Evolutionary conservation across 2,329 filamentous ascomycete genomes (phyloP).

Genomic region (Pseudocercospora musae): DNA sequence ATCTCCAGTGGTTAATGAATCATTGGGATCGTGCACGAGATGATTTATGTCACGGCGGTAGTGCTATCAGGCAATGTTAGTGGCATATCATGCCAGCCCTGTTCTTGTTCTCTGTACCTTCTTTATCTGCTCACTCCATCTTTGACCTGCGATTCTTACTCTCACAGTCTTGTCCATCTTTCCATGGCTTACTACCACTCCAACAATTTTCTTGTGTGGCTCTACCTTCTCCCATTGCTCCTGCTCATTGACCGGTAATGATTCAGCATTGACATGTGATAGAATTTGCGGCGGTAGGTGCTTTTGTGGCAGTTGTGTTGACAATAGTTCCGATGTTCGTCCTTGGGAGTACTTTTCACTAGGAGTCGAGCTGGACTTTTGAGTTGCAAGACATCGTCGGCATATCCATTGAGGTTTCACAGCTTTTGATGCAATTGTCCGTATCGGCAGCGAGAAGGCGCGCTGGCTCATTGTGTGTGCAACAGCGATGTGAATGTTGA

Average conservation of each 20-base stretch:
- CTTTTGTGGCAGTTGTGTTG: constrained; percentile 5
- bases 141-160: constrained; percentile 66
- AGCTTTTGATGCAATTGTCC: constrained; percentile 20
- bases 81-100: background rate
- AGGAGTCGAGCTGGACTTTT: constrained; percentile 17
- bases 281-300: constrained; percentile 8
- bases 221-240: constrained; percentile 23
- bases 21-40: constrained; percentile 75
- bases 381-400: constrained; percentile 32
- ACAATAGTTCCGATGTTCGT: constrained; percentile 7
- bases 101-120: constrained; percentile 55
- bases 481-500: constrained; percentile 6
- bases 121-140: constrained; percentile 69
- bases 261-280: constrained; percentile 8
- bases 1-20: constrained; percentile 70
- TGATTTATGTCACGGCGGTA: constrained; percentile 63
- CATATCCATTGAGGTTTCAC: constrained; percentile 30
- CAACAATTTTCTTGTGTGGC: constrained; percentile 38
- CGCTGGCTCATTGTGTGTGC: constrained; percentile 26
- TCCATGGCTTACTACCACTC: constrained; percentile 74
- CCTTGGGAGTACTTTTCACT: constrained; percentile 8
- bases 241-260: constrained; percentile 26
- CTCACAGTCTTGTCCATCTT: constrained; percentile 77
- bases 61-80: constrained; percentile 43
- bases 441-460: constrained; percentile 26